Evolutionary conservation across 768 basidiomycete genomes (phyloP), one percentile per base, ranked within the genome.

Genomic region (Saitozyma sp.): DNA sequence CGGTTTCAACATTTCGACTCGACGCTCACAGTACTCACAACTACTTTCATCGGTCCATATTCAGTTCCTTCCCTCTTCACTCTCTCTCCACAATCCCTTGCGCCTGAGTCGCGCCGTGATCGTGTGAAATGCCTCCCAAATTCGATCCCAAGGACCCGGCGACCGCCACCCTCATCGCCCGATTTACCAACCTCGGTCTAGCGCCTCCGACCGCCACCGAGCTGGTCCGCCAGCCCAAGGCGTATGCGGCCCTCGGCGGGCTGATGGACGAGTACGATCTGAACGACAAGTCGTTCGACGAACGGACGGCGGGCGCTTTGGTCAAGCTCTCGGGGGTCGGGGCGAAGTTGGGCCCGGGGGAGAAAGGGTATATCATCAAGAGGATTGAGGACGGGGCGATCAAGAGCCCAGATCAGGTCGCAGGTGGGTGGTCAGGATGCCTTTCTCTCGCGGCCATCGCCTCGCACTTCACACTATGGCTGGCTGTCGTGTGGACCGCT

Each of bases 381-480:
- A 85, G 83, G 64, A 87, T 98, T 69, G 76, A 86, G n/a, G 84
- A 87, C 59, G 87, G 85, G 19, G 85, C 85, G 66, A 79, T 98
- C 61, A 90, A 88, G 80, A 86, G 84, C 41, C 84, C 86, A 3
- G 95, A 97, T 77, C 94, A 97, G 82, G 86, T 96, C 29, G 83
- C 85, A 57, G 94, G 94, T 92, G 71, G 69, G 87, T 79, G 10
- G 19, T 39, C 55, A 53, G 7, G 20, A 41, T 11, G n/a, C n/a
- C n/a, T n/a, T n/a, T 41, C 8, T 48, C 41, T 16, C 38, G 20
- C 14, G 43, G 19, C 5, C 6, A 37, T 14, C n/a, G 11, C 5
- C 11, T 50, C 37, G 37, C 50, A 40, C 54, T 50, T 16, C 49
- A 14, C 9, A 9, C 6, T 14, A n/a, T 17, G 13, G 19, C 20